phyloP scores from a whole-genome alignment of 345 rosid genomes.

The Gossypium australe region DNA sequence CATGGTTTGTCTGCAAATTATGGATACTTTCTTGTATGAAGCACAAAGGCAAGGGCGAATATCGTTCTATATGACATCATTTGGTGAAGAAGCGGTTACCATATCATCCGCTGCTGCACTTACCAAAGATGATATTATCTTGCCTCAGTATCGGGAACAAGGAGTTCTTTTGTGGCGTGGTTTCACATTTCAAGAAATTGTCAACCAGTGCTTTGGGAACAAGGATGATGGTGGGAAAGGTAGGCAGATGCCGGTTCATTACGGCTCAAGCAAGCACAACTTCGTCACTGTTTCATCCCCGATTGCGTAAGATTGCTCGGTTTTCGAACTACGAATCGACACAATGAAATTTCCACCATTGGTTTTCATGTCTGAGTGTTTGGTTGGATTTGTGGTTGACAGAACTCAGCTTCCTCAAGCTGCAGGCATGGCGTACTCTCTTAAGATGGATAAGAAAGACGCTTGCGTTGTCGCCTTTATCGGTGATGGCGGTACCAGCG shows the following conservation, averaged over 20 bases:
- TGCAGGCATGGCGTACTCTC: conserved; percentile 65
- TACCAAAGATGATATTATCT: conserved; percentile 44
- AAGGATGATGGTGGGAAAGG: conserved; percentile 73
- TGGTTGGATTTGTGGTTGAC: neutral
- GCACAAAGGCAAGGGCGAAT: conserved; percentile 85
- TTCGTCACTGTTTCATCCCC: conserved; percentile 75
- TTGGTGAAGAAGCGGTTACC: conserved; percentile 76
- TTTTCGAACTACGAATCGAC: neutral
- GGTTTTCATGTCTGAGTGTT: neutral
- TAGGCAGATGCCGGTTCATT: conserved; percentile 81
- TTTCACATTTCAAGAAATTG: conserved; percentile 61
- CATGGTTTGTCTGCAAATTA: conserved; percentile 69
- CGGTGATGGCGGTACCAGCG: conserved; percentile 81
- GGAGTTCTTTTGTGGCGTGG: conserved; percentile 79
- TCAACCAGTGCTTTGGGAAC: conserved; percentile 69
- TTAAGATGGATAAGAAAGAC: conserved; percentile 66
- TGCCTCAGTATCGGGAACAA: conserved; percentile 83
- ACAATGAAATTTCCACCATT: neutral
- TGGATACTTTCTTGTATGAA: conserved; percentile 69
- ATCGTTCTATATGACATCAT: conserved; percentile 59
- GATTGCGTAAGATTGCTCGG: conserved; percentile 42
- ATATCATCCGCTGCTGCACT: conserved; percentile 83
- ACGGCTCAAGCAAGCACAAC: conserved; percentile 62
- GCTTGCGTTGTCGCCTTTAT: conserved; percentile 58
- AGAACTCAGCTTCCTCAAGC: conserved; percentile 87